Evolutionary conservation across 2,329 filamentous ascomycete species (phyloP), one percentile per base, ranked within the genome.

Genomic region (Claviceps sp.): DNA sequence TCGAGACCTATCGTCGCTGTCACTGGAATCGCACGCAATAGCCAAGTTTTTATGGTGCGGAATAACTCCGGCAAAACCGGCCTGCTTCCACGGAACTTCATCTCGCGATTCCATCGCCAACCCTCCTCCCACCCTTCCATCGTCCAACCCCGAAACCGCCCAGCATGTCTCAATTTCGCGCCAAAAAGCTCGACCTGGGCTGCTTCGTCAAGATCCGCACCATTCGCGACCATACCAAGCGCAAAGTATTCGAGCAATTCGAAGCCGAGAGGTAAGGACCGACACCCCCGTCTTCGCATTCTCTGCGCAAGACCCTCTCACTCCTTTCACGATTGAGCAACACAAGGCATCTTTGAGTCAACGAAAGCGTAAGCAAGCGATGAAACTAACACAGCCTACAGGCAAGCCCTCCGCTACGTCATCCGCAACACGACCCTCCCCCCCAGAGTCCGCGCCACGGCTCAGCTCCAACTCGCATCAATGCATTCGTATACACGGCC

Each of bases 401-500:
- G 91, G 70, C 90, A 97, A 86, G 91, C 87, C 16, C 81, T 93
- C 42, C 84, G 87, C 62, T 96, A 96, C 72, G 85, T 95, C 57
- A 88, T 95, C 67, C 89, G 87, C 68, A 98, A 98, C 70, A 93
- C 89, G 36, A 85, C 84, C 1, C 83, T 98, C 3, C 82, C 90
- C 1, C 76, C 82, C 52, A 81, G 90, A 63, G 82, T 86, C 49
- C 87, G 94, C 62, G 89, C 88, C 56, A 87, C 95, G 67, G 93
- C 93, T 43, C 91, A 97, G 73, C 80, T 98, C 52, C 85, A 97
- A 71, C 76, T 98, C 58, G 82, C 85, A 3, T 85, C 95, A 71
- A 96, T 97, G 91, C 90, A 96, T 73, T 83, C 81, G 74, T 97
- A 97, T 71, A 97, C 93, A 38, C 79, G 90, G 55, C 82, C 88